phyloP scores from a whole-genome alignment of 257 asterid genomes.

The Rubia yunnanensis region DNA sequence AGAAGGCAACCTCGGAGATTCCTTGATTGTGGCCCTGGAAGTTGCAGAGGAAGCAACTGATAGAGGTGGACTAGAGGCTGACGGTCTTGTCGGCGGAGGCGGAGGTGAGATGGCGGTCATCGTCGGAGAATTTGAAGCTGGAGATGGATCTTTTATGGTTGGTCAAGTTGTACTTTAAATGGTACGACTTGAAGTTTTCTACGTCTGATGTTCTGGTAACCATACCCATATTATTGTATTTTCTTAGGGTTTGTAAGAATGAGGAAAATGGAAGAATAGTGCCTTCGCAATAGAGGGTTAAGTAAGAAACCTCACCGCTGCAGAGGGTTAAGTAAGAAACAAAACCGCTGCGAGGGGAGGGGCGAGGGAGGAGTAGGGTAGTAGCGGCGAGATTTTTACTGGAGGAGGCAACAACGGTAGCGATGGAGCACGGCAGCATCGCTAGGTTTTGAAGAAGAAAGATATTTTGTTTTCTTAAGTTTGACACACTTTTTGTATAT shows the following conservation, averaged over 20 bases:
- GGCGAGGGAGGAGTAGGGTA: too few species aligned
- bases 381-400: too few species aligned
- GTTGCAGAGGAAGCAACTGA: conserved; percentile 41
- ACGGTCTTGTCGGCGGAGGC: conserved; percentile 86
- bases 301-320: too few species aligned
- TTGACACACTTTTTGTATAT: too few species aligned
- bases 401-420: too few species aligned
- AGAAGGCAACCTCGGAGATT: conserved; percentile 75
- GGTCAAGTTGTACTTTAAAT: conserved; percentile 54
- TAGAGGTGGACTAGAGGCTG: conserved; percentile 49
- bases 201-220: conserved; percentile 38
- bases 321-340: too few species aligned
- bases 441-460: too few species aligned
- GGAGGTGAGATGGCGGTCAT: conserved; percentile 65
- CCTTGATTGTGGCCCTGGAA: conserved; percentile 76
- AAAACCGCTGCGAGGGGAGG: too few species aligned
- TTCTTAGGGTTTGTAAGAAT: not conserved
- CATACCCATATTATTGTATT: conserved; percentile 18
- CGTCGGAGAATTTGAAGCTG: conserved; percentile 73
- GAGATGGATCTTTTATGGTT: conserved; percentile 75
- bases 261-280: not conserved
- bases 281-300: not conserved
- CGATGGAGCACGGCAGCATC: too few species aligned
- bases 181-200: conserved; percentile 62
- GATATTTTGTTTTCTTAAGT: too few species aligned